These are phyloP conservation scores for Persicaria tinctoria DNA, from an alignment of 148 eudicot species.

Conservation along the genomic window DNA sequence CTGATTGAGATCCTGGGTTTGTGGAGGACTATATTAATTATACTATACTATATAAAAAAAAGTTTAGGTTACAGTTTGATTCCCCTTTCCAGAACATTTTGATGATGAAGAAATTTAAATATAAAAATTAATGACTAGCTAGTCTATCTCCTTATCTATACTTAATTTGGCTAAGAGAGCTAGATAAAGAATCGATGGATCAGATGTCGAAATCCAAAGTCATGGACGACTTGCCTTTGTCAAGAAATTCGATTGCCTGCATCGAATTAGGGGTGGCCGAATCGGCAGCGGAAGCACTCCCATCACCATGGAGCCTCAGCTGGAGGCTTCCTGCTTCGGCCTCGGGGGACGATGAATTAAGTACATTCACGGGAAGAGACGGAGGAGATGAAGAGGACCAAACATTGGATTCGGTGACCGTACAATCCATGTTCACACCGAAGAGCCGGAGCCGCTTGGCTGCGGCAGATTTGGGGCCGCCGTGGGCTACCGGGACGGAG, in stretches of 20 bases:
- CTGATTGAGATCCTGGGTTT: no score
- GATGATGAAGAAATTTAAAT: not conserved
- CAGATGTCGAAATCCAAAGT: conserved; percentile 5
- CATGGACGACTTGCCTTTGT: conserved; percentile 14
- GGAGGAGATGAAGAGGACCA: no score
- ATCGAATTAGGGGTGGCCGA: not conserved
- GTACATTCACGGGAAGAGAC: no score
- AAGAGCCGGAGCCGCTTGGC: conserved; percentile 11
- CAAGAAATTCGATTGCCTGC: not conserved
- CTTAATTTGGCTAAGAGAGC: not conserved
- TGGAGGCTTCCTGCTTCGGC: not conserved
- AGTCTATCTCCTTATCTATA: not conserved
- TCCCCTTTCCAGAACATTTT: conserved; percentile 5
- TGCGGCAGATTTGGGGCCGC: not conserved
- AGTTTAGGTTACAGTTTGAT: conserved; percentile 7
- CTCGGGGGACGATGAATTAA: not conserved
- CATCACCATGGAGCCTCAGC: not conserved
- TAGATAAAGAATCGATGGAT: not conserved
- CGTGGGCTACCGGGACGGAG: not conserved
- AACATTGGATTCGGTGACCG: not conserved
- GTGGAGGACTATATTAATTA: not conserved
- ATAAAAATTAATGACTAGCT: not conserved
- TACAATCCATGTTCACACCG: conserved; percentile 10
- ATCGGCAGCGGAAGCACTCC: not conserved
- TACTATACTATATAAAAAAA: conserved; percentile 1